Evolutionary conservation across 2,329 filamentous ascomycete species (phyloP).

Genomic region (Verticillium isaacii): DNA sequence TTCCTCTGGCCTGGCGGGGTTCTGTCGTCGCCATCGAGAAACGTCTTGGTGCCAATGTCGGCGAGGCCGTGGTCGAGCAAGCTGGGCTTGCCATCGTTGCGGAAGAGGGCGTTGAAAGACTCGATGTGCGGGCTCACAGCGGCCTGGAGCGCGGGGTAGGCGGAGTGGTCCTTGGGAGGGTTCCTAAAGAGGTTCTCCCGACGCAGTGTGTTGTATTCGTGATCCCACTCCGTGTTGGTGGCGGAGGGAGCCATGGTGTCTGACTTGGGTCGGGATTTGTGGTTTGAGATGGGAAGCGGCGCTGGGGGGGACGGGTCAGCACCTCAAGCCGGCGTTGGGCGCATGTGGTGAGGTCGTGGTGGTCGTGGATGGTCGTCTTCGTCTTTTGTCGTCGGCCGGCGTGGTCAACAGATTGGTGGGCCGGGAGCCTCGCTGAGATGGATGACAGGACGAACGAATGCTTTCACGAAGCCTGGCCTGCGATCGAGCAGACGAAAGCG

Average conservation of each 20-base stretch:
- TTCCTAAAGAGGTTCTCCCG: slow-evolving; percentile 86
- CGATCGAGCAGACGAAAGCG: background rate
- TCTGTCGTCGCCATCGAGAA: slow-evolving; percentile 74
- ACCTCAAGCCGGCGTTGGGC: background rate
- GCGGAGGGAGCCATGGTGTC: slow-evolving; percentile 47
- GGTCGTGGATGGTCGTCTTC: too few species aligned
- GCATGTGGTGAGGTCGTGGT: background rate
- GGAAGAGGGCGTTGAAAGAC: slow-evolving; percentile 90
- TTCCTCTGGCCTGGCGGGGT: slow-evolving; percentile 60
- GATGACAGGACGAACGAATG: background rate
- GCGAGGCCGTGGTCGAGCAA: slow-evolving; percentile 68
- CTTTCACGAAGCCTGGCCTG: background rate
- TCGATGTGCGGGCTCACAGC: slow-evolving; percentile 92
- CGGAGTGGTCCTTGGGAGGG: slow-evolving; percentile 79
- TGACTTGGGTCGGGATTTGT: background rate
- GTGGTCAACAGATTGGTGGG: background rate
- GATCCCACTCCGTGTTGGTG: slow-evolving; percentile 72
- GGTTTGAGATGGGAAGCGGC: background rate
- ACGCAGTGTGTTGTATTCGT: slow-evolving; percentile 78
- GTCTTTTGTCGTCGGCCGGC: background rate
- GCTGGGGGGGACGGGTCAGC: background rate
- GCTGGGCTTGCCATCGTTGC: slow-evolving; percentile 54
- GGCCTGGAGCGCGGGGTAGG: slow-evolving; percentile 79
- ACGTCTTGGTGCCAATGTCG: slow-evolving; percentile 87
- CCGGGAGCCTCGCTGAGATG: background rate